These are phyloP conservation scores for Diversispora eburnea DNA, from an alignment of 192 early-diverging fungal genomes.

Conservation along the genomic window DNA sequence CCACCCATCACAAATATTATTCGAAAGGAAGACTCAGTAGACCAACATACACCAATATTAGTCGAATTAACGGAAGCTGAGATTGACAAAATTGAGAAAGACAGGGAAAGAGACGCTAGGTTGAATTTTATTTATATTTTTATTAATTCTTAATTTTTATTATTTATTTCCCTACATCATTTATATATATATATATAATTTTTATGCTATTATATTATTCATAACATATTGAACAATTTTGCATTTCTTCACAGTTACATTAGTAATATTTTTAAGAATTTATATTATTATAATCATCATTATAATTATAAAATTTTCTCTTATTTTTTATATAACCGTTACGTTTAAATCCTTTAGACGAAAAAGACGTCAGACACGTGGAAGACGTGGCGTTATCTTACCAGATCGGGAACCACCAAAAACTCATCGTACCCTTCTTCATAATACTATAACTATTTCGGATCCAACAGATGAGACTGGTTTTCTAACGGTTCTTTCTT, in stretches of 20 bases:
- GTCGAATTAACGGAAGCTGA: conserved; percentile 64
- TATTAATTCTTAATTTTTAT: not conserved
- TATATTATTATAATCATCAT: no score
- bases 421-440: conserved; percentile 54
- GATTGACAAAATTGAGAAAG: conserved; percentile 80
- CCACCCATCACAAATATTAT: conserved; percentile 54
- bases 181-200: not conserved
- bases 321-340: no score
- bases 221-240: not conserved
- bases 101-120: conserved; percentile 74
- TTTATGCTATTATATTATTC: no score
- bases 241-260: no score
- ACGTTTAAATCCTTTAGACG: conserved; percentile 50
- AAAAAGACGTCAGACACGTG: conserved; percentile 79
- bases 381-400: conserved; percentile 58
- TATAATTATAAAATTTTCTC: no score
- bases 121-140: not conserved
- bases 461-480: conserved; percentile 22
- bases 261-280: no score
- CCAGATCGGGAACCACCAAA: conserved; percentile 69
- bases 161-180: no score
- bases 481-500: conserved; percentile 13
- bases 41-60: conserved; percentile 62
- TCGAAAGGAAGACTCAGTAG: conserved; percentile 46
- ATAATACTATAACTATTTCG: conserved; percentile 30